Base-by-base conservation (phyloP, 2,329 filamentous ascomycete species). In the Elsinoe perseae region DNA sequence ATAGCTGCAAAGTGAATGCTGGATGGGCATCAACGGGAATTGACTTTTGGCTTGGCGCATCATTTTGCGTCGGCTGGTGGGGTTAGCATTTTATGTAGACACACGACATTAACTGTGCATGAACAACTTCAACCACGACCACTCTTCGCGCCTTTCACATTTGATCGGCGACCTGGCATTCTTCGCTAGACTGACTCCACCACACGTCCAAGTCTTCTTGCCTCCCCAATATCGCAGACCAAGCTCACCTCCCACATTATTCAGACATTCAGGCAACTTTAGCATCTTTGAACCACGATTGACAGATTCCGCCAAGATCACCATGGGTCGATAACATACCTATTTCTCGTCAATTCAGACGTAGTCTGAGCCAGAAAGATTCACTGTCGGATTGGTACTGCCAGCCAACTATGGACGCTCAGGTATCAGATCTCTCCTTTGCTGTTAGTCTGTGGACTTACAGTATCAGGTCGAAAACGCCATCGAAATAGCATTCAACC, bases 401-500 rank as follows among this genome's bases (percentile, higher is more conserved):
- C 23, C 23, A 34, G 53, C 20, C 42, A 25, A 30, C 21, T 16
- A 54, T 56, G 53, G 53, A 56, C 21, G 53, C 53, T 56, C 53
- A 56, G 53, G 53, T 56, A 46, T 32, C 1, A 21, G 40, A 14
- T 30, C 40, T 27, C n/a, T n/a, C 4, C 23, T 9, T 14, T 16
- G 4, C 16, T 21, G 7, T 21, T 30, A 14, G 28, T 18, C 6
- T 21, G 25, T 18, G n/a, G 10, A 46, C 53, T 56, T 18, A 56
- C 40, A 36, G 36, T n/a, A 42, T 18, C 67, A 96, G 89, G 85
- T 96, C 72, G 87, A 93, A 75, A 92, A 89, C 76, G 93, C 93
- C 73, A 93, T 97, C 75, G 84, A 93, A 72, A 95, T 97, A 75
- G 89, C 89, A 72, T 93, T 85, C 77, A 85, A 92, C 73, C 88